phyloP scores from a whole-genome alignment of 129 eudicot genomes.

The Mikania micrantha region DNA sequence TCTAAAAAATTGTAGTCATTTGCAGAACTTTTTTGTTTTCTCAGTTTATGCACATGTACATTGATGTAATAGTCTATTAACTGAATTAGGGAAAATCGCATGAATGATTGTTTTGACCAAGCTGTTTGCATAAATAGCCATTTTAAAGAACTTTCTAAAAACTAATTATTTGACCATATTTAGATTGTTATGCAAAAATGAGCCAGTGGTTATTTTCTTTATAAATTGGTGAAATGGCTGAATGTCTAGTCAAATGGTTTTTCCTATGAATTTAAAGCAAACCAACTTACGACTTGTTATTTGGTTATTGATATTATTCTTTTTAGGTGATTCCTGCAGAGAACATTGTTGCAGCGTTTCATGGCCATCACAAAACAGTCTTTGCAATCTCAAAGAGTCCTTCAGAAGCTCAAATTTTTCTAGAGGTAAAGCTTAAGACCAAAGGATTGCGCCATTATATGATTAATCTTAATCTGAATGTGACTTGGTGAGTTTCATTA shows the following conservation, averaged over 20 bases:
- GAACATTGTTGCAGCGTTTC: constrained; percentile 88
- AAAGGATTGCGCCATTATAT: neutral
- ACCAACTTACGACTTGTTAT: neutral
- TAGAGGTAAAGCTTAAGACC: constrained; percentile 52
- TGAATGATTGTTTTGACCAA: neutral
- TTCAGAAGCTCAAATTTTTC: constrained; percentile 67
- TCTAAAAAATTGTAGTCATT: neutral
- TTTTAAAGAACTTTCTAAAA: neutral
- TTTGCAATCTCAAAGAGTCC: constrained; percentile 67
- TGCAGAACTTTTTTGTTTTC: neutral
- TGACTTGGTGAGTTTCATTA: neutral
- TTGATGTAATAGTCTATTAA: neutral
- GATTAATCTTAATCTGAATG: neutral
- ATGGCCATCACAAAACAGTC: constrained; percentile 62
- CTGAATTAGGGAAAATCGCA: neutral
- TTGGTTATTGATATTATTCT: constrained; percentile 11
- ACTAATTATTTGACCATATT: neutral
- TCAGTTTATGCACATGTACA: neutral
- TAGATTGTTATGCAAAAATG: neutral
- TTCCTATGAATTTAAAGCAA: neutral
- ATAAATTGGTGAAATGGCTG: neutral
- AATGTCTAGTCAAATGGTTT: neutral
- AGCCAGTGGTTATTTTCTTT: neutral
- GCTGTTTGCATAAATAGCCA: neutral
- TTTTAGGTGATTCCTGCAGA: constrained; percentile 93